phyloP scores from a whole-genome alignment of 1,284 basidiomycete genomes.

The Ganoderma resinaceum region DNA sequence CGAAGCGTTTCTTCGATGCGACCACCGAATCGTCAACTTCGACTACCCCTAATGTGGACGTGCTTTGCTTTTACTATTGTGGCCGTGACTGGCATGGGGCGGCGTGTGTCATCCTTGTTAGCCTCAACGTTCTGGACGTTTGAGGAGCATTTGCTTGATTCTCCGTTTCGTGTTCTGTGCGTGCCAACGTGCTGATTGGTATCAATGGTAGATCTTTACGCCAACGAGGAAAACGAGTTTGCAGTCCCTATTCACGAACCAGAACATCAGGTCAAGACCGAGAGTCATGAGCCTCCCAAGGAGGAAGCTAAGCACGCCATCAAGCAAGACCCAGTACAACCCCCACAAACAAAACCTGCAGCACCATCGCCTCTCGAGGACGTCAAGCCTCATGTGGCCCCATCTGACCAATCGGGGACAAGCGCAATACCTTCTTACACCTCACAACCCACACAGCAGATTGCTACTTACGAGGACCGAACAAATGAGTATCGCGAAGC shows the following conservation, averaged over 20 bases:
- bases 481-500: conserved; percentile 57
- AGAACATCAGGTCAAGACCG: conserved; percentile 24
- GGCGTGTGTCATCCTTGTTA: too few relatives aligned
- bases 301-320: conserved; percentile 27
- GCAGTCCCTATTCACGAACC: conserved; percentile 50
- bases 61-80: too few relatives aligned
- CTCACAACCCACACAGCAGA: conserved; percentile 61
- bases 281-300: conserved; percentile 40
- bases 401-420: conserved; percentile 14
- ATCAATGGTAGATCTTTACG: conserved; percentile 73
- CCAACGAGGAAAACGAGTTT: conserved; percentile 74
- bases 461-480: conserved; percentile 78
- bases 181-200: conserved; percentile 15
- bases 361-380: conserved; percentile 19
- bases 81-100: too few relatives aligned
- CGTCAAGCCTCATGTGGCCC: conserved; percentile 19
- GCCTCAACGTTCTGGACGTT: too few relatives aligned
- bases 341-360: conserved; percentile 27
- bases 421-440: conserved; percentile 37
- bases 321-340: conserved; percentile 26
- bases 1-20: too few relatives aligned
- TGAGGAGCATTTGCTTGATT: too few relatives aligned
- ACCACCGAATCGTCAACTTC: too few relatives aligned
- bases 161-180: too few relatives aligned
- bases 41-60: too few relatives aligned